phyloP scores from a whole-genome alignment of 2,329 filamentous ascomycete species.

The Paecilomyces variotii region DNA sequence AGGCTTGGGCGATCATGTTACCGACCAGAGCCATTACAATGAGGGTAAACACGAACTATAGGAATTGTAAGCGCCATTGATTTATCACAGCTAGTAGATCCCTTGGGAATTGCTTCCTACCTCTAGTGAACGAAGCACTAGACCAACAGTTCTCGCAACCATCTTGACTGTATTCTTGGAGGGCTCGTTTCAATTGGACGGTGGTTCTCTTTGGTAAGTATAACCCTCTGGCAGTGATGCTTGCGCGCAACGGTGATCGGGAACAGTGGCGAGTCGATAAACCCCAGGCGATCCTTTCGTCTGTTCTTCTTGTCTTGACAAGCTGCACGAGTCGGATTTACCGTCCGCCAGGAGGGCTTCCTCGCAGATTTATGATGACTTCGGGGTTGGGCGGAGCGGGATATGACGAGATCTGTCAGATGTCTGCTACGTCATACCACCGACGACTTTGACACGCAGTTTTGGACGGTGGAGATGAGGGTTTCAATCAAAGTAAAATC shows the following conservation, averaged over 20 bases:
- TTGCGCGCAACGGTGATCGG: background rate
- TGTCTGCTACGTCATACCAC: conserved; percentile 1
- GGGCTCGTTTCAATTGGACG: background rate
- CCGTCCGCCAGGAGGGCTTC: background rate
- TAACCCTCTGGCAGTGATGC: background rate
- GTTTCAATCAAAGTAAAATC: background rate
- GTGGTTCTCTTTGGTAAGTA: background rate
- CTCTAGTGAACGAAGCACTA: conserved; percentile 7
- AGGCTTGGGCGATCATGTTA: conserved; percentile 52
- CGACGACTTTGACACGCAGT: background rate
- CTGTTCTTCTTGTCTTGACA: background rate
- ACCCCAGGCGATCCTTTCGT: background rate
- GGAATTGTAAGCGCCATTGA: background rate
- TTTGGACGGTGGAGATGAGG: background rate
- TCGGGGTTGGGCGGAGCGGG: background rate
- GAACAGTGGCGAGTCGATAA: background rate
- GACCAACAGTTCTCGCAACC: conserved; percentile 4
- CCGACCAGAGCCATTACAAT: conserved; percentile 55
- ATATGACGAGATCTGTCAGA: background rate
- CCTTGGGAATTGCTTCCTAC: background rate
- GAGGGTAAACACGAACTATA: conserved; percentile 51
- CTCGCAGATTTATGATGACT: background rate
- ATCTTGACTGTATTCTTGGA: background rate
- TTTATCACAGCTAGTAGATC: background rate
- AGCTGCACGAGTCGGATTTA: background rate